phyloP scores from a whole-genome alignment of 345 rosid species.

The Anastatica hierochuntica region DNA sequence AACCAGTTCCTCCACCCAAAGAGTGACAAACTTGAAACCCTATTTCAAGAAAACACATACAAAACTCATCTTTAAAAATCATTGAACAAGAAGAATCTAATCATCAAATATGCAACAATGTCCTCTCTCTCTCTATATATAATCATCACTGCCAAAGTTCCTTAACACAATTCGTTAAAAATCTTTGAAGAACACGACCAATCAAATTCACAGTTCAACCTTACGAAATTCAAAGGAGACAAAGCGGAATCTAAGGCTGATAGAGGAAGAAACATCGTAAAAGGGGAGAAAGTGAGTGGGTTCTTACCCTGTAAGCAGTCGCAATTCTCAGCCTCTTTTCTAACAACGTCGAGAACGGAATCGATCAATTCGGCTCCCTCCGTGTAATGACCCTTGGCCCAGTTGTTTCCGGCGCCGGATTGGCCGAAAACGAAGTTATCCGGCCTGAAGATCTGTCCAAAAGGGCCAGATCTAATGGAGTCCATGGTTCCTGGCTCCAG shows the following conservation, averaged over 20 bases:
- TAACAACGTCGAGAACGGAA: slow-evolving; percentile 21
- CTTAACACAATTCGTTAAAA: background rate
- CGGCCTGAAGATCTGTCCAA: slow-evolving; percentile 20
- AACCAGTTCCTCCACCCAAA: slow-evolving; percentile 41
- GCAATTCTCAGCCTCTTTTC: slow-evolving; percentile 3
- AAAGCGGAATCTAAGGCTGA: too few relatives aligned
- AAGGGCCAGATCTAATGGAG: slow-evolving; percentile 22
- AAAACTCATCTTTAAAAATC: too few relatives aligned
- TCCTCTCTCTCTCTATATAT: too few relatives aligned
- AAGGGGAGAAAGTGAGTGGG: background rate
- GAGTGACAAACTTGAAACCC: slow-evolving; percentile 67
- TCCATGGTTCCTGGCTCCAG: slow-evolving; percentile 28
- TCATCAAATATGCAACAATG: too few relatives aligned
- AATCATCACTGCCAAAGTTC: background rate
- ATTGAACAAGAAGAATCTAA: too few relatives aligned
- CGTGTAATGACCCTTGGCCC: too few relatives aligned
- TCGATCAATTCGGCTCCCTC: slow-evolving; percentile 25
- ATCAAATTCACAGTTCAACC: background rate
- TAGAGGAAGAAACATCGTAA: background rate
- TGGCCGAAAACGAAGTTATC: too few relatives aligned
- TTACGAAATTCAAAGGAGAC: too few relatives aligned
- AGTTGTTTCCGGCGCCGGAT: too few relatives aligned
- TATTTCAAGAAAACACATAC: slow-evolving; percentile 8
- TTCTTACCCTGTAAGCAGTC: slow-evolving; percentile 17
- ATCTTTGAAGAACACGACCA: background rate